Conservation (phyloP, 371 early-diverging fungal genomes). For the Circinella minor region DNA sequence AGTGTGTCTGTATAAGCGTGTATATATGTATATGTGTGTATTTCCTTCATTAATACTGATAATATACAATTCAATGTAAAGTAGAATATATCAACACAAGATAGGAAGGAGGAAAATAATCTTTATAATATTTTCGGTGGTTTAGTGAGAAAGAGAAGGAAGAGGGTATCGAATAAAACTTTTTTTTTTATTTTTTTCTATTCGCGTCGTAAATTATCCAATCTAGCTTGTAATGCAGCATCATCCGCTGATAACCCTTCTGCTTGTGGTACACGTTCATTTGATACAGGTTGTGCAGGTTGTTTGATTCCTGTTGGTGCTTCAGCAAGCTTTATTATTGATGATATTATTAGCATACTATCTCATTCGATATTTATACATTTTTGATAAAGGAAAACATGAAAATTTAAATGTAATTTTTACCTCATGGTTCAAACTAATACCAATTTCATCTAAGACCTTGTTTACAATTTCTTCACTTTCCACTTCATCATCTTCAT, state of each 20-base stretch:
- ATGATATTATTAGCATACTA: too few relatives aligned
- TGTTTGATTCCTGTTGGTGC: conserved; percentile 63
- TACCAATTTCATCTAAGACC: conserved; percentile 95
- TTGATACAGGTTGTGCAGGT: conserved; percentile 46
- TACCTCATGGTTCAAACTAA: conserved; percentile 71
- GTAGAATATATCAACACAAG: too few relatives aligned
- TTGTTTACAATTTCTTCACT: conserved; percentile 90
- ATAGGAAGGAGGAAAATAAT: too few relatives aligned
- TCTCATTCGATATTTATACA: too few relatives aligned
- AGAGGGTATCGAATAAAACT: conserved; percentile 3
- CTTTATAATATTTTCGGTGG: too few relatives aligned
- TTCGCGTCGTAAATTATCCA: conserved; percentile 88
- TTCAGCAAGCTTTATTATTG: conserved; percentile 56
- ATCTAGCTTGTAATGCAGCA: conserved; percentile 88
- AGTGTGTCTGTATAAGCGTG: too few relatives aligned
- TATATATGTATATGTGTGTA: too few relatives aligned
- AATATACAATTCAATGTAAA: too few relatives aligned
- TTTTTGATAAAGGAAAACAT: background rate
- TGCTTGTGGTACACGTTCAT: conserved; percentile 50
- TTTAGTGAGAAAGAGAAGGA: too few relatives aligned
- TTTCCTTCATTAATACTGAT: too few relatives aligned
- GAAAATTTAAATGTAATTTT: conserved; percentile 4
- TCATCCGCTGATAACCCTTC: conserved; percentile 75
- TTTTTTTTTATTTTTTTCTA: conserved; percentile 32
- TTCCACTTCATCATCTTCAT: conserved; percentile 92